Evolutionary conservation across 2,329 filamentous ascomycete genomes (phyloP), one percentile per base, ranked within the genome.

Genomic region (Penicillium occitanis): DNA sequence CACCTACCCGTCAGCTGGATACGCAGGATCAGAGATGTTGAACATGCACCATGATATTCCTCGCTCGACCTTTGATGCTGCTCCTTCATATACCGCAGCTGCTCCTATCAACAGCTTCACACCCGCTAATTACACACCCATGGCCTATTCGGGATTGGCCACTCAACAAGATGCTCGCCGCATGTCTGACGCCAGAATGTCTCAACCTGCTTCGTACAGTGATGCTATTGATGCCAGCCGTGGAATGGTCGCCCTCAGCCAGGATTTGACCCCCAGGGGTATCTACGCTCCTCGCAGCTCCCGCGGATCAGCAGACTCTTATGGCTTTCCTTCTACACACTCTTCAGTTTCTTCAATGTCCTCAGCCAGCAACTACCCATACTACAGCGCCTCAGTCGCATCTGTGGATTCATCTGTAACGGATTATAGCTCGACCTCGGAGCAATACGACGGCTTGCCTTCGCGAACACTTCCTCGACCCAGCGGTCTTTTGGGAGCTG

Each of bases 271-370:
- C 0, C 92, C 93, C 13, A 85, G 93, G 68, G 95, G 94, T 76
- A 92, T 97, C 73, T 97, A 97, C 75, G 92, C 90, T 68, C 85
- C 87, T 70, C 83, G 88, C 60, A 81, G 81, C 66, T 85, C 86
- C 66, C 86, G 92, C 69, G 89, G 87, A 64, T 93, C 93, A 1
- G 85, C 88, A 65, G 93, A 97, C 74, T 93, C 93, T 1, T 97
- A 97, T 75, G 92, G 92, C 14, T 98, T 97, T 78, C 93, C 94
- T 6, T 87, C 92, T 14, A 88, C 89, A 25, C 93, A 90, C 77
- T 98, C 94, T 0, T 97, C 94, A 57, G 92, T 97, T 66, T 98
- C 94, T 0, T 97, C 93, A 55, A 93, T 97, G 68, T 98, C 94
- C 0, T 90, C 88, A 1, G 88, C 87, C 58, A 89, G 91, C 73